Base-by-base conservation (phyloP, 2,329 filamentous ascomycete species). In the Diatrype stigma region DNA sequence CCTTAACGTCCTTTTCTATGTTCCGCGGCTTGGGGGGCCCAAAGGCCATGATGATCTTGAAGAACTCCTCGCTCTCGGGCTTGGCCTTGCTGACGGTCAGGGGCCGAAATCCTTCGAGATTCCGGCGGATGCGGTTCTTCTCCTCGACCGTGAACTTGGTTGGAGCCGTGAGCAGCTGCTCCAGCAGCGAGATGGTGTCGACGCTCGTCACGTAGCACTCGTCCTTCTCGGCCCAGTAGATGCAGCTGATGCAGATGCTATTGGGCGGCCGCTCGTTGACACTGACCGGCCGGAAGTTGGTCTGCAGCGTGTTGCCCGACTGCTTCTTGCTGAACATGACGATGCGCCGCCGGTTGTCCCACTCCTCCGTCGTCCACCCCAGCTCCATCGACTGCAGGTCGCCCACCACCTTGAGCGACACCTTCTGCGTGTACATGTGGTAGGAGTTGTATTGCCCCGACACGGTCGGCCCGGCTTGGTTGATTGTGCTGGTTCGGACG, bases 1-100 rank as follows among this genome's bases (percentile, higher is more conserved):
- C 94, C 73, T 99, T 99, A 66, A 99, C 92, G 64, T 97, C 93
- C 74, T 99, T 99, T 75, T 97, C 94, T 58, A 99, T 99, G 66
- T 97, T 96, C 56, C 94, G 82, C 17, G 94, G 94, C 72, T 97
- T 97, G 2, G 94, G 94, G 54, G 87, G 89, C 12, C 91, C 90
- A 66, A 97, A 97, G 1, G 85, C 90, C 94, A 99, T 99, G 72
- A 99, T 97, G 62, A 96, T 81, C 74, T 96, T 96, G 84, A 97
- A 97, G 70, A 97, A 97, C 50, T 95, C 90, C 68, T 97, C 93
- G 67, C 89, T 96, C 53, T 97, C 93, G 1, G 85, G 66, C 72
- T 96, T 96, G 51, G 86, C 85, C 71, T 99, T 99, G 60, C 91
- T 96, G 17, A 99, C 91, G 0, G 94, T 99, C 57, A 90, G 73